phyloP scores from a whole-genome alignment of 768 basidiomycete genomes.

The Amanita rimosa region DNA sequence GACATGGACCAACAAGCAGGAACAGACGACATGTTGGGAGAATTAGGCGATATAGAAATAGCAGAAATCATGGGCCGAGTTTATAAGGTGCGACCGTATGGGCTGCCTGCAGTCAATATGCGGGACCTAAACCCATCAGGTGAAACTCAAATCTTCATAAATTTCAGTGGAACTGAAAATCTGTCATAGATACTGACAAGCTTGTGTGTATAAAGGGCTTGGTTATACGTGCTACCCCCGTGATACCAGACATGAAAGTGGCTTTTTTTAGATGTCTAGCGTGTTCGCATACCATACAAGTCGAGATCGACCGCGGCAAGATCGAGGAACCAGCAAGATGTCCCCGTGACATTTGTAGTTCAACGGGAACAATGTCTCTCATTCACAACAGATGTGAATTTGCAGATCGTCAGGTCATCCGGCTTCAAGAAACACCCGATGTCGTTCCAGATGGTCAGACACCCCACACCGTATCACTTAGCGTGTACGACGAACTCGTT shows the following conservation, averaged over 20 bases:
- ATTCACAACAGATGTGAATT: conserved; percentile 97
- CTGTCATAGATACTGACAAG: conserved; percentile 83
- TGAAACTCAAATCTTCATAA: conserved; percentile 19
- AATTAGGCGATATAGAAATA: conserved; percentile 75
- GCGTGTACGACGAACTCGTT: conserved; percentile 97
- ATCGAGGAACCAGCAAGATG: conserved; percentile 90
- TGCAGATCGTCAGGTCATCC: conserved; percentile 89
- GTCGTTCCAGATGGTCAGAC: conserved; percentile 98
- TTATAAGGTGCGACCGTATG: conserved; percentile 92
- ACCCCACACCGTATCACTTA: conserved; percentile 92
- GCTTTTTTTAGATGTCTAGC: conserved; percentile 97
- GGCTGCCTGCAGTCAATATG: conserved; percentile 81
- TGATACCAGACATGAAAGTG: conserved; percentile 98
- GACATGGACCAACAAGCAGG: conserved; percentile 69
- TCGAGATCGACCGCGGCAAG: conserved; percentile 96
- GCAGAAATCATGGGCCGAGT: conserved; percentile 77
- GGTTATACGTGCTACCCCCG: conserved; percentile 93
- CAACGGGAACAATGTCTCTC: conserved; percentile 84
- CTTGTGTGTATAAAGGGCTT: conserved; percentile 93
- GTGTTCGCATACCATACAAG: conserved; percentile 94
- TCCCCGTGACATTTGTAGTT: conserved; percentile 86
- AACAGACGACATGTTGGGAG: conserved; percentile 65
- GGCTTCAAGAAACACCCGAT: conserved; percentile 96
- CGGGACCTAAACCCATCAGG: conserved; percentile 89
- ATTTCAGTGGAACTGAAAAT: neutral